Evolutionary conservation across 768 basidiomycete species (phyloP).

Genomic region (Rhizopogon vulgaris): DNA sequence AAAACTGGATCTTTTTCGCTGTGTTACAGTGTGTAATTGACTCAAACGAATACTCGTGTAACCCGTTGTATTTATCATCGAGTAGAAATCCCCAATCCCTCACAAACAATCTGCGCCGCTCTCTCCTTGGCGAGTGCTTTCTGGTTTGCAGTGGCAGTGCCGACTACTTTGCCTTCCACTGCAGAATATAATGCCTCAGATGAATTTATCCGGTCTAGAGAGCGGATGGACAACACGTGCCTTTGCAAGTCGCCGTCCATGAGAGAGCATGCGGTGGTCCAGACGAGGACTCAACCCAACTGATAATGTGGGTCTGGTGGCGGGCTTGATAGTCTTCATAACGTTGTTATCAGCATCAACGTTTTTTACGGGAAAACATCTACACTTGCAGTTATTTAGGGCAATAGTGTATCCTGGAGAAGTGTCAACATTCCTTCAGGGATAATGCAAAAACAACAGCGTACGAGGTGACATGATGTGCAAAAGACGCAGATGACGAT

Average conservation of each 20-base stretch:
- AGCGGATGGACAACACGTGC: conserved; percentile 27
- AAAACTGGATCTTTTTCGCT: too few relatives aligned
- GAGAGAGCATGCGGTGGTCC: conserved; percentile 37
- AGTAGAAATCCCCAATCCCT: conserved; percentile 20
- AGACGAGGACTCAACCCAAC: conserved; percentile 31
- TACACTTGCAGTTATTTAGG: conserved; percentile 42
- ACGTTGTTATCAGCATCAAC: not conserved
- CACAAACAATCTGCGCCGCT: conserved; percentile 41
- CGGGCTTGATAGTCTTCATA: conserved; percentile 32
- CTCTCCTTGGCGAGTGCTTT: conserved; percentile 43
- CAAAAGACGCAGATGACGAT: not conserved
- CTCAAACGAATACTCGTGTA: not conserved
- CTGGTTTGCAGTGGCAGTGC: conserved; percentile 36
- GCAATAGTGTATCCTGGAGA: conserved; percentile 24
- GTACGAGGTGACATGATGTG: conserved; percentile 7
- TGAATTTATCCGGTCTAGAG: not conserved
- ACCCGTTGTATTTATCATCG: conserved; percentile 2
- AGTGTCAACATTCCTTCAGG: conserved; percentile 7
- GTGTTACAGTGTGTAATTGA: not conserved
- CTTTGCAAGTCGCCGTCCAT: conserved; percentile 56
- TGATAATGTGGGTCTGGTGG: conserved; percentile 26
- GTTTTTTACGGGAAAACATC: not conserved
- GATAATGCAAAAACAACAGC: not conserved
- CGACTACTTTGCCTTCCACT: conserved; percentile 46
- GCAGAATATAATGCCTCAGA: conserved; percentile 3